These are phyloP conservation scores for Elymus sibiricus DNA, from an alignment of 176 grass and related monocot species.

Conservation along the genomic window DNA sequence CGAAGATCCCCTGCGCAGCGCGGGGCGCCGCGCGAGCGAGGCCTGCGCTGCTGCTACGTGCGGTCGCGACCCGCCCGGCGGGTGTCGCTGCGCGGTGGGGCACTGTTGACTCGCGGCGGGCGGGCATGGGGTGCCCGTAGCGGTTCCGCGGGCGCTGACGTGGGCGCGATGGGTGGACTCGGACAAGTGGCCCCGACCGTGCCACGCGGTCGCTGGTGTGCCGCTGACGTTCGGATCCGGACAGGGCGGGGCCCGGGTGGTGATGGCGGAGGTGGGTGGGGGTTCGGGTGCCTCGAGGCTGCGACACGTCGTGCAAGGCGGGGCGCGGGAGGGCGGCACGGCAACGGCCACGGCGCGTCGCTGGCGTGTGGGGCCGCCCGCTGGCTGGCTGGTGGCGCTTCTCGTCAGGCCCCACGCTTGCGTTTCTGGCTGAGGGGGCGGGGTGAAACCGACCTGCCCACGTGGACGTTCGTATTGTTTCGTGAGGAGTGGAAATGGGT, in stretches of 20 bases:
- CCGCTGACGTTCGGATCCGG: background rate
- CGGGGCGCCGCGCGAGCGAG: background rate
- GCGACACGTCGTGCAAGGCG: constrained; percentile 6
- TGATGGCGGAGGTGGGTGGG: background rate
- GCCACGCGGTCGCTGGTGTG: background rate
- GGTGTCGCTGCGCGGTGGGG: background rate
- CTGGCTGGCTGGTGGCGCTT: background rate
- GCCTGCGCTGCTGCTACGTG: background rate
- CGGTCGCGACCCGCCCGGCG: background rate
- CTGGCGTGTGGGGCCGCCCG: background rate
- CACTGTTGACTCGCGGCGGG: constrained; percentile 9
- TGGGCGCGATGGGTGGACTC: constrained; percentile 9
- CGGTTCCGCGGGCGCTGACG: constrained; percentile 10
- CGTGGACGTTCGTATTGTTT: background rate
- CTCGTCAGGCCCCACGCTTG: background rate
- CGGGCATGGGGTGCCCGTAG: background rate
- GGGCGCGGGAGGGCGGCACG: background rate
- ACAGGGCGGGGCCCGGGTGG: background rate
- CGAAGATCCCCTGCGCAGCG: constrained; percentile 9
- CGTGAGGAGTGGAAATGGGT: background rate
- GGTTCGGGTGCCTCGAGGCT: background rate
- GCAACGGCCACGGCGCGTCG: background rate
- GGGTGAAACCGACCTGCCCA: background rate
- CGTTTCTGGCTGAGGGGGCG: background rate
- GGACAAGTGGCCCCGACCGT: background rate